Conservation (phyloP, 2,329 filamentous ascomycete species). For the Exophiala bonariae region DNA sequence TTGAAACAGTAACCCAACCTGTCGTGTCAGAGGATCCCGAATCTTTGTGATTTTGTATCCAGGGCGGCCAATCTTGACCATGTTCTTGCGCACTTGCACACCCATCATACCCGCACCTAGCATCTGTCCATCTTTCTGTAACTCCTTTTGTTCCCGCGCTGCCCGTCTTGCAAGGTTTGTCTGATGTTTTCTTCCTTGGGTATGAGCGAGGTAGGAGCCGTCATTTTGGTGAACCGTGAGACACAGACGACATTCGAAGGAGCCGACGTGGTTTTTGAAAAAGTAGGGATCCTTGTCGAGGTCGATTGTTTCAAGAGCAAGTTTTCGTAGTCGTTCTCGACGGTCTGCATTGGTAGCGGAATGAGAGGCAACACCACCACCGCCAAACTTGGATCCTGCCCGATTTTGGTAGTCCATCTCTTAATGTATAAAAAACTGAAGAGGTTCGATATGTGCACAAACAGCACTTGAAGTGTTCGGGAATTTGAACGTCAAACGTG, state of each 20-base stretch:
- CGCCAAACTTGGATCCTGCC: slow-evolving; percentile 95
- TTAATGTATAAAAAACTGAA: no score
- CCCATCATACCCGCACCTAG: slow-evolving; percentile 68
- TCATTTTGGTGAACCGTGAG: slow-evolving; percentile 98
- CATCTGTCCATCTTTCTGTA: slow-evolving; percentile 65
- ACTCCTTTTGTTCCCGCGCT: slow-evolving; percentile 91
- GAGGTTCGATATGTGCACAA: no score
- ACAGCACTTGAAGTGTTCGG: no score
- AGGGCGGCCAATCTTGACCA: slow-evolving; percentile 91
- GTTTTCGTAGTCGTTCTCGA: slow-evolving; percentile 93
- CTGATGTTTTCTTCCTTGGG: slow-evolving; percentile 97
- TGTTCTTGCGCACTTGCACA: slow-evolving; percentile 76
- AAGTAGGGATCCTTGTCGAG: slow-evolving; percentile 99
- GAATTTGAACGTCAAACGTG: no score
- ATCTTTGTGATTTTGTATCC: slow-evolving; percentile 99
- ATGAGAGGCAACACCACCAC: slow-evolving; percentile 91
- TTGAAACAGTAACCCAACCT: slow-evolving; percentile 92
- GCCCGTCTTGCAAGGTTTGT: slow-evolving; percentile 95
- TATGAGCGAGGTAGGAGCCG: slow-evolving; percentile 97
- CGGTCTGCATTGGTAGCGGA: slow-evolving; percentile 95
- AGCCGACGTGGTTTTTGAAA: slow-evolving; percentile 99
- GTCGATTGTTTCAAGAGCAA: slow-evolving; percentile 97
- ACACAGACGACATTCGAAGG: slow-evolving; percentile 95
- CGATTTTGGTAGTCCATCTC: slow-evolving; percentile 80
- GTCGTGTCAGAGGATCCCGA: slow-evolving; percentile 80